Base-by-base conservation (phyloP, 176 grass and related monocot species). In the Thinopyrum elongatum region DNA sequence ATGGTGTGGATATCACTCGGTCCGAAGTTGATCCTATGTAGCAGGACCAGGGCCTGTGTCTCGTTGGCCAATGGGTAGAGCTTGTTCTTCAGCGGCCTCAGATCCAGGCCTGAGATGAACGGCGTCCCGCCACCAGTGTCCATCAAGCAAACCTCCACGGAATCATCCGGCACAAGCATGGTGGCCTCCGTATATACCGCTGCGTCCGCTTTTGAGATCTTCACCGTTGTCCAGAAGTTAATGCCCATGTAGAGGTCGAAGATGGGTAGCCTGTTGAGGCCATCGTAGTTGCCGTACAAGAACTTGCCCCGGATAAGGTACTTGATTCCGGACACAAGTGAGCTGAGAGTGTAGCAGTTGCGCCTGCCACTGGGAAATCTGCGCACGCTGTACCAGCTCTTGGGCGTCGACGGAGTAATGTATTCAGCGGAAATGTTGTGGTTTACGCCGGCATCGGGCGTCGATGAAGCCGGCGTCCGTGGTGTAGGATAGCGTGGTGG, bases 261-360 rank as follows among this genome's bases (percentile, higher is more conserved):
- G 9, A 68, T 0, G 3, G 89, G 72, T 4, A 10, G 35, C 78
- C 8, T 63, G 58, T 46, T 34, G 33, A 91, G 85, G 13, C 51
- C 38, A 27, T 94, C 92, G 58, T 94, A 94, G 80, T 94, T 78
- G 71, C 79, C 92, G 68, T 94, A 94, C 47, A 67, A 61, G 84
- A 94, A 94, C 15, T 1, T 67, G 31, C 75, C 83, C 6, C 92
- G 76, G 39, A 94, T 1, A 0, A 91, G 27, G 78, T 94, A 91
- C 74, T 91, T 94, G 26, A 35, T 26, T 4, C 82, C 78, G 35
- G 36, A 7, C 8, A 65, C 49, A 12, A 94, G 66, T 0, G 92
- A 84, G 25, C 79, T 74, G 5, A 94, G 67, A 4, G 84, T 80
- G 84, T 94, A 94, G 86, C 92, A 91, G 73, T 69, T 89, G 62